Evolutionary conservation across 139 green algal genomes (phyloP).

Genomic region (Picochlorum sp.): DNA sequence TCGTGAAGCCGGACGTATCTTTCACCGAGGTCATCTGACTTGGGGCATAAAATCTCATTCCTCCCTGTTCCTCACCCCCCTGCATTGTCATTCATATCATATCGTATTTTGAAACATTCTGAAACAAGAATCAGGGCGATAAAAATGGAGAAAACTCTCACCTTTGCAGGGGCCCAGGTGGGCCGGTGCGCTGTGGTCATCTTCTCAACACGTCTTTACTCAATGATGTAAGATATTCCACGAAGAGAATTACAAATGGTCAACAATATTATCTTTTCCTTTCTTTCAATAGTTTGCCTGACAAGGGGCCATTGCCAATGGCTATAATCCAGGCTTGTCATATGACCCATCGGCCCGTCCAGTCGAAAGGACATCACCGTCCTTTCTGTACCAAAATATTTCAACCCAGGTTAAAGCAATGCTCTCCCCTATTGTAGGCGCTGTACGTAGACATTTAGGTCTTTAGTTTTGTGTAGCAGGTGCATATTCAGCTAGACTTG

Average conservation of each 20-base stretch:
- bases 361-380: no score
- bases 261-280: no score
- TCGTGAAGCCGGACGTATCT: constrained; percentile 56
- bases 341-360: no score
- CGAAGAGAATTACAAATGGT: no score
- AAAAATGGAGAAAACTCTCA: constrained; percentile 5
- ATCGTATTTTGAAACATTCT: background rate
- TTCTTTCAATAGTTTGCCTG: no score
- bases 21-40: constrained; percentile 53
- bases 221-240: background rate
- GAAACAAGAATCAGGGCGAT: background rate
- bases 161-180: constrained; percentile 75
- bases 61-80: constrained; percentile 79
- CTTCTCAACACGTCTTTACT: background rate
- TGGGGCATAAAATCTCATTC: constrained; percentile 62
- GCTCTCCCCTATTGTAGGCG: no score
- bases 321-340: no score
- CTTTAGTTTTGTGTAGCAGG: background rate
- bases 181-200: constrained; percentile 79
- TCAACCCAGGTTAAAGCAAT: no score
- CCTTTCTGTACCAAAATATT: no score
- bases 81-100: constrained; percentile 11
- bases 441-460: background rate
- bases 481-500: background rate
- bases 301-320: no score